Conservation (phyloP, 2,329 filamentous ascomycete species). For the Phialophora chinensis region DNA sequence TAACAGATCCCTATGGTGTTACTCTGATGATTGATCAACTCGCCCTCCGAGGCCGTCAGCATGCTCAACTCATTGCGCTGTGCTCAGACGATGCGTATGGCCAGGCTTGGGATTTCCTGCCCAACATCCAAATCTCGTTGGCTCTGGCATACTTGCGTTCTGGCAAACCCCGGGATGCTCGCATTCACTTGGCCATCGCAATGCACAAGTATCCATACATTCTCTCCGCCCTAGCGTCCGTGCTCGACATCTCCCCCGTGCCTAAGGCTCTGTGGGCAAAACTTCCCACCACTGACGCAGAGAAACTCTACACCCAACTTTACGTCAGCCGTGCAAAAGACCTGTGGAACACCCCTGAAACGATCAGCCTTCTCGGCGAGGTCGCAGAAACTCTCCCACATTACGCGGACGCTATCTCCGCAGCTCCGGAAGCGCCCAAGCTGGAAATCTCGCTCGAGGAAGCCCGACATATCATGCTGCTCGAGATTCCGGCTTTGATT, state of each 20-base stretch:
- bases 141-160: constrained; percentile 77
- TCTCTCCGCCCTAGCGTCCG: constrained; percentile 78
- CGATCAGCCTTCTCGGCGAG: constrained; percentile 70
- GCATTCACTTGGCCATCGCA: constrained; percentile 67
- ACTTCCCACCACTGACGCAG: constrained; percentile 67
- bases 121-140: constrained; percentile 76
- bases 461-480: constrained; percentile 78
- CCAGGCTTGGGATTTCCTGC: constrained; percentile 61
- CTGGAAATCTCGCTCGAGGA: constrained; percentile 61
- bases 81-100: constrained; percentile 59
- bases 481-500: constrained; percentile 74
- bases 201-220: constrained; percentile 83
- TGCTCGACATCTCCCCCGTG: constrained; percentile 74
- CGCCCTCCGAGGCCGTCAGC: constrained; percentile 79
- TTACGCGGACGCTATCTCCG: constrained; percentile 50
- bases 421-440: constrained; percentile 48
- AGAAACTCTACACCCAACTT: constrained; percentile 74
- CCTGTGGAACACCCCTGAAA: constrained; percentile 82
- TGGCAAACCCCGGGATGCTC: constrained; percentile 69
- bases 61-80: constrained; percentile 76
- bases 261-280: constrained; percentile 85
- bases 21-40: constrained; percentile 81
- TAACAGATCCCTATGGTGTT: constrained; percentile 80
- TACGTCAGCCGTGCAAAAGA: constrained; percentile 80
- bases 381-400: constrained; percentile 64